Percentiles rank a stretch among this genome's conserved stretches.
Evolutionary conservation across 495 filamentous ascomycete species (phyloP).

Genomic region (Xylaria grammica): DNA sequence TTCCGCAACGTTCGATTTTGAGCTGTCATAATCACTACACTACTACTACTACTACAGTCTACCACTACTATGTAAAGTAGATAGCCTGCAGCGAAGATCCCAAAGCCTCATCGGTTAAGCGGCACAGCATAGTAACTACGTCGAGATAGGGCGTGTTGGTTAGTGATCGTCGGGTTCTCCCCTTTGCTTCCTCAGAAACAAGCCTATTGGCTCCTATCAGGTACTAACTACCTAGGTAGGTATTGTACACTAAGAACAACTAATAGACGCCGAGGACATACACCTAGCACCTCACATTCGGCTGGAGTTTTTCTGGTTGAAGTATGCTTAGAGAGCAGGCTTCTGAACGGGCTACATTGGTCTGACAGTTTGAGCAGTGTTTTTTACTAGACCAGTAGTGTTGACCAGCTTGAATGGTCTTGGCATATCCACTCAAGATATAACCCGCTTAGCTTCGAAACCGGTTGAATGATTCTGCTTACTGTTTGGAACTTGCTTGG

Average conservation of each 20-base stretch:
- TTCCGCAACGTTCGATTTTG: slow-evolving; percentile 24
- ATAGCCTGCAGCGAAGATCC: slow-evolving; percentile 23
- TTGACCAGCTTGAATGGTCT: slow-evolving; percentile 3
- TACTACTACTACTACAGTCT: too few relatives aligned
- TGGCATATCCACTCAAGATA: slow-evolving; percentile 14
- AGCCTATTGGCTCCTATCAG: neutral
- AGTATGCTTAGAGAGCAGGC: slow-evolving; percentile 9
- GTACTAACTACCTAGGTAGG: neutral
- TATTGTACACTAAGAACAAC: too few relatives aligned
- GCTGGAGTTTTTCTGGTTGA: slow-evolving; percentile 4
- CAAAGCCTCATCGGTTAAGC: slow-evolving; percentile 21
- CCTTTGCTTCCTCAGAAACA: neutral
- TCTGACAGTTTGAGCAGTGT: neutral
- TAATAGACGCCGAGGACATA: too few relatives aligned
- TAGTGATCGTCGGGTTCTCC: neutral
- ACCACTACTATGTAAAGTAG: too few relatives aligned
- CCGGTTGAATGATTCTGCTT: slow-evolving; percentile 16
- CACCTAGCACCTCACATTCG: too few relatives aligned
- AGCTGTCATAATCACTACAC: slow-evolving; percentile 12
- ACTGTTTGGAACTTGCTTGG: slow-evolving; percentile 12
- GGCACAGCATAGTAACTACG: slow-evolving; percentile 12
- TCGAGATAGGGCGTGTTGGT: neutral
- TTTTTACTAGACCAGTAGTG: neutral
- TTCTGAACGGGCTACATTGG: slow-evolving; percentile 10
- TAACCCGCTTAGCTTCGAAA: slow-evolving; percentile 8